These are phyloP conservation scores for Candida saitoana DNA, from an alignment of 805 yeast genomes.

Conservation along the genomic window DNA sequence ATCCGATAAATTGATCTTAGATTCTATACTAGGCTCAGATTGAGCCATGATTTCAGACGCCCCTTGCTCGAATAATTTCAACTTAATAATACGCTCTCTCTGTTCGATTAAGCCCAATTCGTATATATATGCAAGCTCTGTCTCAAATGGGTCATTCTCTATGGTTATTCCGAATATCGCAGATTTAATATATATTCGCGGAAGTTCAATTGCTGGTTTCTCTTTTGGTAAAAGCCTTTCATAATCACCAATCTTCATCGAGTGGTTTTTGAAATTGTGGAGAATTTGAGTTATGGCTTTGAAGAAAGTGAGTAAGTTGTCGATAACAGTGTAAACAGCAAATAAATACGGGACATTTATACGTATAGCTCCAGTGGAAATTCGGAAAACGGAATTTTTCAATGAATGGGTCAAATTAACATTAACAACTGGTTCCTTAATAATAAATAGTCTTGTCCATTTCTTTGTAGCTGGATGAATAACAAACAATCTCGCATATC, in stretches of 20 bases:
- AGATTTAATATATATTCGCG: slow-evolving; percentile 53
- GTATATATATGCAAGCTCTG: slow-evolving; percentile 59
- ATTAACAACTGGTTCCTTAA: slow-evolving; percentile 16
- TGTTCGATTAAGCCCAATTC: slow-evolving; percentile 70
- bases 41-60: slow-evolving; percentile 13
- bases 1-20: slow-evolving; percentile 7
- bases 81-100: slow-evolving; percentile 51
- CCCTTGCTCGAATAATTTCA: slow-evolving; percentile 31
- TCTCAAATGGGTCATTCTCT: slow-evolving; percentile 89
- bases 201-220: slow-evolving; percentile 46
- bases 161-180: slow-evolving; percentile 56
- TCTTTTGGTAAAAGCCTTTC: slow-evolving; percentile 30
- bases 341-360: slow-evolving; percentile 69
- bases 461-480: slow-evolving; percentile 45
- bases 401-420: slow-evolving; percentile 12
- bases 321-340: slow-evolving; percentile 73
- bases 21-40: slow-evolving; percentile 13
- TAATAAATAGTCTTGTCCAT: slow-evolving; percentile 39
- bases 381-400: slow-evolving; percentile 15
- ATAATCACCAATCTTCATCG: slow-evolving; percentile 21
- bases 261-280: slow-evolving; percentile 41
- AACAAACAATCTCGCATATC: slow-evolving; percentile 43
- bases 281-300: slow-evolving; percentile 64
- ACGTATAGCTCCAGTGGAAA: slow-evolving; percentile 38
- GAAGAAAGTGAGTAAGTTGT: slow-evolving; percentile 62